phyloP scores from a whole-genome alignment of 306 rosid genomes.

The Trifolium fragiferum region DNA sequence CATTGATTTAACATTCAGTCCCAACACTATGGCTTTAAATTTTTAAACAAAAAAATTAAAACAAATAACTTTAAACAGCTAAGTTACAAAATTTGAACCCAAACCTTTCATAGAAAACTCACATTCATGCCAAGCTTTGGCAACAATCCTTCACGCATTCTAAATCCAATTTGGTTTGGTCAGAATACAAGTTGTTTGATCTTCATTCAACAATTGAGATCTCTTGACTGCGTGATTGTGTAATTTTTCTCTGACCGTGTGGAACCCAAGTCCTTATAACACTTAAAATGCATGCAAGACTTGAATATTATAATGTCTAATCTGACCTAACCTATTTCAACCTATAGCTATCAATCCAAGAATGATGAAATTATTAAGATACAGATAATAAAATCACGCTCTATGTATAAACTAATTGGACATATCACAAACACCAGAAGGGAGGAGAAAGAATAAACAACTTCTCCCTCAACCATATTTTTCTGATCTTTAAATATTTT shows the following conservation, averaged over 20 bases:
- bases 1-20: conserved; percentile 24
- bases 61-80: conserved; percentile 7
- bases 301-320: neutral
- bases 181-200: neutral
- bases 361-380: neutral
- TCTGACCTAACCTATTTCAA: neutral
- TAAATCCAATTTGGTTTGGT: neutral
- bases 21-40: conserved; percentile 5
- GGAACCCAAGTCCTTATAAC: neutral
- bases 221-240: neutral
- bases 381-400: conserved; percentile 1
- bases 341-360: neutral
- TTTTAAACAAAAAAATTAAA: conserved; percentile 14
- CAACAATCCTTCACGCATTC: neutral
- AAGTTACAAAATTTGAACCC: conserved; percentile 21
- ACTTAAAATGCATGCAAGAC: neutral
- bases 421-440: neutral
- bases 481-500: conserved; percentile 29
- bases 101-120: conserved; percentile 77
- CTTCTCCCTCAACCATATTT: conserved; percentile 1
- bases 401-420: neutral
- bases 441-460: neutral
- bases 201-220: neutral
- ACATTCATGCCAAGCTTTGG: conserved; percentile 58
- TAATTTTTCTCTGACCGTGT: neutral